Evolutionary conservation across 2,329 filamentous ascomycete genomes (phyloP), one percentile per base, ranked within the genome.

Genomic region (Pseudogymnoascus sp.): DNA sequence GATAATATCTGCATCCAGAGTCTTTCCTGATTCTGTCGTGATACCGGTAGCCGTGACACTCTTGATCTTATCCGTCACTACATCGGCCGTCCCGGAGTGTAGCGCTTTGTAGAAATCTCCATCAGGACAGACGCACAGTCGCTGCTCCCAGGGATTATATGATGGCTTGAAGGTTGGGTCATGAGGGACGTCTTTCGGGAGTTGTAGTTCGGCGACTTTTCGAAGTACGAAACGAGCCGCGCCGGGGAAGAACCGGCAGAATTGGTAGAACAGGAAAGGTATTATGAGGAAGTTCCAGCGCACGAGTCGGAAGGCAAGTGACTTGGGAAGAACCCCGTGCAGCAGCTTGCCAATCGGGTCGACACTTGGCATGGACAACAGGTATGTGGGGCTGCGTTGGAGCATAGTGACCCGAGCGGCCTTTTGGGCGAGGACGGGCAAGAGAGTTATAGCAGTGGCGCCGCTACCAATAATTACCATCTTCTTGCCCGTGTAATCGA

Each of bases 361-460:
- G 6, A 65, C 62, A 20, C 1, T 84, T 67, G n/a, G 68, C 2
- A 65, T 36, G 12, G 81, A 76, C 47, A 88, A 66, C 61, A 92
- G 79, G 68, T 90, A 92, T 0, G 81, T 82, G 0, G 91, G 91
- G 50, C 86, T 90, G 61, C 91, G 84, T 74, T 95, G 90, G 2
- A 95, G 79, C 83, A 93, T 90, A 1, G 89, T 93, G 28, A 92
- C 85, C 12, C 82, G 80, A 4, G 74, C 75, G 4, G 88, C 89
- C 38, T 80, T 82, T 43, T 87, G 75, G 0, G 85, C 83, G 50
- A 95, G 74, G 54, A 79, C 82, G 0, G 90, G 91, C 2, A 95
- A 72, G 1, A 96, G 78, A 0, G 90, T 94, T 57, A 93, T 75
- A 6, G 90, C 87, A 0, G 91, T 95, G 2, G 90, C 90, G 6